These are phyloP conservation scores for Tolypocladium tropicale DNA, from an alignment of 2,329 filamentous ascomycete species.

Conservation along the genomic window DNA sequence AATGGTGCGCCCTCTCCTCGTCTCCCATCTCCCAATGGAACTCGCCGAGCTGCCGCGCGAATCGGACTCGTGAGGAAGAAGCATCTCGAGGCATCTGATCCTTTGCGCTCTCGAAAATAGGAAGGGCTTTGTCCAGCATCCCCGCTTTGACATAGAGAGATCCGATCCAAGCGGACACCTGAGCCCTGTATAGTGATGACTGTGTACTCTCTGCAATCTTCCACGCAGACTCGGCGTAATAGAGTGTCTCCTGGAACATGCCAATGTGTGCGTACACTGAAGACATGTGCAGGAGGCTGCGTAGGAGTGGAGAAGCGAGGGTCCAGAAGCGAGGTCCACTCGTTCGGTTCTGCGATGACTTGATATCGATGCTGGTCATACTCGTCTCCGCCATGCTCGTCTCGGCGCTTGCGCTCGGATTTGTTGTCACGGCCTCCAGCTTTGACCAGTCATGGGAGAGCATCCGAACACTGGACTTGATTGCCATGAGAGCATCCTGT, in stretches of 20 bases:
- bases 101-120: conserved; percentile 43
- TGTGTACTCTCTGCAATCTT: conserved; percentile 63
- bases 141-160: conserved; percentile 47
- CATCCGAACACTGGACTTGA: conserved; percentile 46
- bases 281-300: conserved; percentile 63
- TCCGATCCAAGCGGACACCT: conserved; percentile 44
- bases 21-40: conserved; percentile 42
- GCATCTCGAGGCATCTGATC: conserved; percentile 34
- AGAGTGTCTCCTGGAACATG: conserved; percentile 77
- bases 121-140: conserved; percentile 45
- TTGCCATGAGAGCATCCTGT: conserved; percentile 45
- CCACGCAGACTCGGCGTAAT: conserved; percentile 75
- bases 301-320: conserved; percentile 63
- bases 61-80: conserved; percentile 23
- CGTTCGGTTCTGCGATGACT: conserved; percentile 10
- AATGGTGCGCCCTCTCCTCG: conserved; percentile 28
- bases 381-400: conserved; percentile 19
- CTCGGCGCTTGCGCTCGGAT: conserved; percentile 11
- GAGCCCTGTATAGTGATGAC: conserved; percentile 47
- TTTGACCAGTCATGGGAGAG: conserved; percentile 46
- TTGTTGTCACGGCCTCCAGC: conserved; percentile 27
- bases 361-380: conserved; percentile 14
- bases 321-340: conserved; percentile 62
- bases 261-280: conserved; percentile 74
- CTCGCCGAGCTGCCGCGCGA: conserved; percentile 46